phyloP scores from a whole-genome alignment of 2,329 filamentous ascomycete species.

The Decorospora gaudefroyi region DNA sequence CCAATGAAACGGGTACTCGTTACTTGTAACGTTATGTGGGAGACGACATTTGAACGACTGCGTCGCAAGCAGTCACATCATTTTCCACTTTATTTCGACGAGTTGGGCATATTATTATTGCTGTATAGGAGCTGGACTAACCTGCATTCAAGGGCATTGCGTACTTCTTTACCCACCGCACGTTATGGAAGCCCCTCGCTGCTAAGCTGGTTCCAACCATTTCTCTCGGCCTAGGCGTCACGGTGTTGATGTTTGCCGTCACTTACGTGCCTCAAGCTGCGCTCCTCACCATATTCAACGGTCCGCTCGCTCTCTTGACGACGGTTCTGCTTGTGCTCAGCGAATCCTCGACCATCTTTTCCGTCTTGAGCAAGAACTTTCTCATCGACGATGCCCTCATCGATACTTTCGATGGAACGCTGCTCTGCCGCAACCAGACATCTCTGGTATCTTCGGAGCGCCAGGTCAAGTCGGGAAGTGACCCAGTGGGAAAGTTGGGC shows the following conservation, averaged over 20 bases:
- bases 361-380: conserved; percentile 67
- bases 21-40: too few relatives aligned
- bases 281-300: conserved; percentile 80
- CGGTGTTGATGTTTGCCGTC: conserved; percentile 81
- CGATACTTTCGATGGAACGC: conserved; percentile 82
- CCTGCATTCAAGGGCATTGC: conserved; percentile 58
- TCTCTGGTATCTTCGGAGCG: conserved; percentile 74
- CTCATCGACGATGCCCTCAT: conserved; percentile 80
- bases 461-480: conserved; percentile 64
- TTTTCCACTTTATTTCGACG: too few relatives aligned
- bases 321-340: conserved; percentile 67
- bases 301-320: conserved; percentile 75
- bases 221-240: conserved; percentile 71
- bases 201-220: conserved; percentile 65
- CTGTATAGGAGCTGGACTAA: conserved; percentile 6
- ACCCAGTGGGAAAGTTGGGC: conserved; percentile 61
- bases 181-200: conserved; percentile 63
- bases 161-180: conserved; percentile 62
- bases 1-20: too few relatives aligned
- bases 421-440: conserved; percentile 60
- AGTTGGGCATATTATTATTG: neutral
- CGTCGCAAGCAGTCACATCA: too few relatives aligned
- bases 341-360: conserved; percentile 57
- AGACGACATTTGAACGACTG: too few relatives aligned
- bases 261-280: conserved; percentile 86